Base-by-base conservation (phyloP, 73 alveolate species). In the Uronychia setigera region DNA sequence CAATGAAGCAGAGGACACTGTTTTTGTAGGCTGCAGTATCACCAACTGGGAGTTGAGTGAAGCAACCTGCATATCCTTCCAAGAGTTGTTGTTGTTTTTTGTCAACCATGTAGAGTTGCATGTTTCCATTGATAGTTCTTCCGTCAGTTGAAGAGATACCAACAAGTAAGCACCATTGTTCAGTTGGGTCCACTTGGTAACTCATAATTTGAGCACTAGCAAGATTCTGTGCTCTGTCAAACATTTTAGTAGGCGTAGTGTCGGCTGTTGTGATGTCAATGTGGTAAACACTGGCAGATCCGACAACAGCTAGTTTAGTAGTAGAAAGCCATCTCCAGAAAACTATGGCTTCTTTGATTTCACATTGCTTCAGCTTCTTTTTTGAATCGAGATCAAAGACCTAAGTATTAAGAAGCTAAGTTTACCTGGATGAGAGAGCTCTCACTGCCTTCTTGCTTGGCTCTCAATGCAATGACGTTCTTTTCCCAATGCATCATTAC, bases 391-490 rank as follows among this genome's bases (percentile, higher is more conserved):
- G 80, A 79, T 96, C 95, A 83, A 85, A 96, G 34, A 95, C 89
- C 93, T 94, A 85, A 58, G 34, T 77, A 27, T 74, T 29, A 46
- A 34, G 26, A 1, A 5, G 0, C 32, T 32, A 31, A 9, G 46
- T 26, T 83, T 88, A 89, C 91, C 31, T 91, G 88, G 59, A 93
- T 86, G 31, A 83, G 76, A 32, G 94, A 35, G 87, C 84, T 87
- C 32, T 92, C 89, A 1, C 87, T 46, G 5, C 67, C 85, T 33
- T 95, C 95, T 0, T 88, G 90, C 81, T 85, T 91, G 28, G 99
- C 99, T 87, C 99, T 90, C 84, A 97, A 94, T 27, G 99, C 98
- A 84, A 98, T 97, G 87, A 98, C 93, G 89, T 96, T 95, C 87
- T 92, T 86, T 74, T 94, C 76, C 33, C 99, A 99, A 91, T 98